phyloP scores from a whole-genome alignment of 176 grass and related monocot species.

The Leersia perrieri region DNA sequence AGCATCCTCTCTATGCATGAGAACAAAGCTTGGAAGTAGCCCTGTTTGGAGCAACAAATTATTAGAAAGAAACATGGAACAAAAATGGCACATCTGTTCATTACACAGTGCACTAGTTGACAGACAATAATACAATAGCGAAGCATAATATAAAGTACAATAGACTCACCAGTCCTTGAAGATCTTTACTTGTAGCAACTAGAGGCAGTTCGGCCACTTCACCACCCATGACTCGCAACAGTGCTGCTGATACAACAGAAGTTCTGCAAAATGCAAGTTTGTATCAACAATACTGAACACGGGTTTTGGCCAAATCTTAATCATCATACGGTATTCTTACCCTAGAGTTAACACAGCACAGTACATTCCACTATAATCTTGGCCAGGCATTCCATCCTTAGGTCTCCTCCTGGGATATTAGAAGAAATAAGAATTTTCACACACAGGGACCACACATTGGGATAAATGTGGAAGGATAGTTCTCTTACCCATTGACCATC shows the following conservation, averaged over 20 bases:
- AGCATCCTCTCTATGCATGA: constrained; percentile 79
- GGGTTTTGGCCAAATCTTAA: neutral
- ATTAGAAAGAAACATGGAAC: neutral
- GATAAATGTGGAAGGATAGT: neutral
- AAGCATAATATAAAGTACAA: neutral
- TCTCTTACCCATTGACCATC: constrained; percentile 85
- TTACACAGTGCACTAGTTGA: neutral
- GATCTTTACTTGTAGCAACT: constrained; percentile 84
- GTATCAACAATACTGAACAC: neutral
- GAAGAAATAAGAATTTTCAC: constrained; percentile 21
- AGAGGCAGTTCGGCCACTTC: constrained; percentile 83
- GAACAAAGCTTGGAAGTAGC: constrained; percentile 90
- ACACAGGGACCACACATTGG: neutral
- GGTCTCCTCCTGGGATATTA: constrained; percentile 48
- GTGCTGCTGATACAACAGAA: constrained; percentile 78
- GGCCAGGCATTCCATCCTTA: constrained; percentile 59
- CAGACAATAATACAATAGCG: neutral
- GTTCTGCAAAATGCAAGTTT: constrained; percentile 41
- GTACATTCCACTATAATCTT: constrained; percentile 97
- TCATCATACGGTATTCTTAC: constrained; percentile 42
- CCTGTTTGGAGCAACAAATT: constrained; percentile 47
- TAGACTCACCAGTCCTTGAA: constrained; percentile 69
- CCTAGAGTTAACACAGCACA: constrained; percentile 76
- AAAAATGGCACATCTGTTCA: neutral
- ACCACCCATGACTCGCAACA: constrained; percentile 84